Conservation (phyloP, 805 yeast species). For the Suhomyces canberraensis region DNA sequence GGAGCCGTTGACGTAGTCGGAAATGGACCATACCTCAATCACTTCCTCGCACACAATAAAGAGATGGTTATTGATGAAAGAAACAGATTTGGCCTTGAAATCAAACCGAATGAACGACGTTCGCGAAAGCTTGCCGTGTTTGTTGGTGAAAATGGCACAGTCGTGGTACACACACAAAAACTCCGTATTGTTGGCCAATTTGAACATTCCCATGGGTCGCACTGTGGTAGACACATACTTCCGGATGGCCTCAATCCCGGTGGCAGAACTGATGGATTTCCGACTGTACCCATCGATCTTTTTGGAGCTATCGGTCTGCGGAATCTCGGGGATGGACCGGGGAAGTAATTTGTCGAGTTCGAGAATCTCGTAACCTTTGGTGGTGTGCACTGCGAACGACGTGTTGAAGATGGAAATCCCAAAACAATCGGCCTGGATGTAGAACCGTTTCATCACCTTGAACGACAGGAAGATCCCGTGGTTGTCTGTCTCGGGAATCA, state of each 20-base stretch:
- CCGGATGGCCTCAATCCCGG: constrained; percentile 37
- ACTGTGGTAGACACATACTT: constrained; percentile 39
- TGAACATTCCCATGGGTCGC: constrained; percentile 62
- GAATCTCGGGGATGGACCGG: constrained; percentile 56
- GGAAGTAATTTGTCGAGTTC: constrained; percentile 57
- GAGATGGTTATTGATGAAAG: constrained; percentile 32
- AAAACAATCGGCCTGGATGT: constrained; percentile 52
- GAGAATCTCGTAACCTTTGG: constrained; percentile 64
- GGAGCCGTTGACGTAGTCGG: constrained; percentile 41
- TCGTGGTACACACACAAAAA: constrained; percentile 66
- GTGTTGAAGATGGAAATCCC: constrained; percentile 63
- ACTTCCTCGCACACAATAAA: constrained; percentile 59
- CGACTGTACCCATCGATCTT: constrained; percentile 32
- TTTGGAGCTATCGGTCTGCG: constrained; percentile 14
- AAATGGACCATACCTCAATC: constrained; percentile 65
- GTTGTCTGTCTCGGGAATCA: constrained; percentile 55
- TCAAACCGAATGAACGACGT: constrained; percentile 42
- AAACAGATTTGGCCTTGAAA: constrained; percentile 35
- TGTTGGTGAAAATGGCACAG: constrained; percentile 64
- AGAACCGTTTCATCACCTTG: constrained; percentile 42
- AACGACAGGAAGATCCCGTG: constrained; percentile 42
- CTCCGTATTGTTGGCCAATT: constrained; percentile 47
- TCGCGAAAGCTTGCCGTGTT: constrained; percentile 51
- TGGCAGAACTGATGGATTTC: constrained; percentile 9
- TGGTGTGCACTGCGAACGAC: constrained; percentile 63